Conservation (phyloP, 257 asterid genomes). For the Nicotiana tomentosiformis region DNA sequence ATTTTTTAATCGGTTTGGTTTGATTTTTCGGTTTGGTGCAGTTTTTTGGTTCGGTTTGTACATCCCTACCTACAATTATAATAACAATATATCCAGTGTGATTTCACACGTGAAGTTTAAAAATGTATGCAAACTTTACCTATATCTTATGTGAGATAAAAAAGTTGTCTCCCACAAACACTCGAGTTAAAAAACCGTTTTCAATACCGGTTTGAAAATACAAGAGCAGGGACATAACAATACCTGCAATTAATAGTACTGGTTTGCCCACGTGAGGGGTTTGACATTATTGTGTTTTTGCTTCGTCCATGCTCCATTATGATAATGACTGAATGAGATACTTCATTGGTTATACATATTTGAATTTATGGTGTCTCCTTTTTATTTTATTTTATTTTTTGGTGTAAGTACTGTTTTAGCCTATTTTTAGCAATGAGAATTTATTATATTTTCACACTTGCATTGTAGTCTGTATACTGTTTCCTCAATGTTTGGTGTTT, state of each 20-base stretch:
- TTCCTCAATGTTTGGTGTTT: neutral
- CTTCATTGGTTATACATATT: neutral
- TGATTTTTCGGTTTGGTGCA: no score
- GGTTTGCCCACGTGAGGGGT: neutral
- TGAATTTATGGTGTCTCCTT: neutral
- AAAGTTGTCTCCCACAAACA: accelerated
- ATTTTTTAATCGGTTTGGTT: no score
- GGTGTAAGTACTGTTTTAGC: neutral
- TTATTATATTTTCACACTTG: neutral
- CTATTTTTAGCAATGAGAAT: neutral
- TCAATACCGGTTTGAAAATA: no score
- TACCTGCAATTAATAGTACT: neutral
- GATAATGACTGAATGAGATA: neutral
- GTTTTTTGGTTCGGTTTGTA: no score
- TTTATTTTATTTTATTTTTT: no score
- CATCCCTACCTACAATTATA: no score
- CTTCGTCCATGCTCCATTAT: neutral
- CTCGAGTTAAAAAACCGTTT: no score
- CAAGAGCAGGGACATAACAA: neutral
- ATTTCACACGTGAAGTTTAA: no score
- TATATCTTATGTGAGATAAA: no score
- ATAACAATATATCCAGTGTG: no score
- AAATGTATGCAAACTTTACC: no score
- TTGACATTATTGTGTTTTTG: neutral
- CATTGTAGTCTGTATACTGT: neutral